Evolutionary conservation across 1,139 yeast species (phyloP), one percentile per base, ranked within the genome.

Genomic region (Blastobotrys indianensis): DNA sequence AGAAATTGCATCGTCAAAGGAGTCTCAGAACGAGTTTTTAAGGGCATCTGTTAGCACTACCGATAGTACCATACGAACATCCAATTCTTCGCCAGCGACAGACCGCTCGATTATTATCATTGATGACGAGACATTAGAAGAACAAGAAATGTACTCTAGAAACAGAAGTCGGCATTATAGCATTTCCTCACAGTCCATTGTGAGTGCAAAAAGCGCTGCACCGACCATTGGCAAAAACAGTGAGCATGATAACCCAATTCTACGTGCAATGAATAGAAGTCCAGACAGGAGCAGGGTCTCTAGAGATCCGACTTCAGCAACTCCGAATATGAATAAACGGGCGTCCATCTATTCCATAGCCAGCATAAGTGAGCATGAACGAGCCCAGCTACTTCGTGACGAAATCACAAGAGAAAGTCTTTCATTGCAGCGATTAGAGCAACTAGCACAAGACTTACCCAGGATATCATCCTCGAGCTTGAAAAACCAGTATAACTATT

Each of bases 341-440:
- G 41, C 45, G 5, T 41, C 45, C 12, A 16, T 40, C 7, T 41
- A 41, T 25, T 45, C 47, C 2, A 31, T 39, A 29, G 15, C 42
- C n/a, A 39, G 42, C 37, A 17, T 46, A 5, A 30, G 41, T 11
- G 58, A 54, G 40, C 52, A 54, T 37, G 56, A 54, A 36, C 47
- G 53, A 20, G 58, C 57, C 9, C 47, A 47, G 40, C 43, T 48
- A 29, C 46, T 58, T 20, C 43, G 58, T 33, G 61, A 58, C 32
- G 59, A 58, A 33, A 57, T 58, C 12, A 53, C 53, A 12, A 48
- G 56, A 16, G 57, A 55, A 41, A 51, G 52, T 35, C 44, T 42
- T 39, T 51, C 51, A 5, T 43, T 58, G 33, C 51, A 53, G 47
- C 52, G 52, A 10, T 53, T 58, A 10, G 60, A 57, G 42, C 37